Evolutionary conservation across 768 basidiomycete genomes (phyloP).

Genomic region (Mycena belliarum): DNA sequence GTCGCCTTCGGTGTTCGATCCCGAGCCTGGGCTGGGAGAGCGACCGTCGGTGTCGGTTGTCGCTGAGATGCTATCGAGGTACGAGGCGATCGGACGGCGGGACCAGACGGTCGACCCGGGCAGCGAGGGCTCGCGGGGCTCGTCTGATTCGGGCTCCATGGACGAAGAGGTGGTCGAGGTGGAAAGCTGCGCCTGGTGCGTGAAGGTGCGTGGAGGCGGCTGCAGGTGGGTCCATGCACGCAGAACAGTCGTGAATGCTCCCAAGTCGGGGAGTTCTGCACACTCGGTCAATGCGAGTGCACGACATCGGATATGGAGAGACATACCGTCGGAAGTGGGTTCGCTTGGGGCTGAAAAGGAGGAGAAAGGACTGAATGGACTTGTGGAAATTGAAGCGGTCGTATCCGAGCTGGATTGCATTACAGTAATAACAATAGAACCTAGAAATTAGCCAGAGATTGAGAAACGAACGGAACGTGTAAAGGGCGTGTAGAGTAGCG

Average conservation of each 20-base stretch:
- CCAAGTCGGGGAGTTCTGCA: constrained; percentile 58
- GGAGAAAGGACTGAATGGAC: constrained; percentile 38
- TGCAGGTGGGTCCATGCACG: constrained; percentile 46
- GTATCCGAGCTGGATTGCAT: constrained; percentile 27
- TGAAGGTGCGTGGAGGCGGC: constrained; percentile 31
- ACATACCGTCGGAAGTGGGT: constrained; percentile 39
- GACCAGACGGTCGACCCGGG: constrained; percentile 49
- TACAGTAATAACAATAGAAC: constrained; percentile 14
- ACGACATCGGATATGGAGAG: background rate
- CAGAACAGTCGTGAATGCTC: constrained; percentile 56
- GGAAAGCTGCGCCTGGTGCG: constrained; percentile 20
- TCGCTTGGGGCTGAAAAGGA: constrained; percentile 38
- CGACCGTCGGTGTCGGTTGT: constrained; percentile 19
- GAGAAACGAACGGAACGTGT: constrained; percentile 11
- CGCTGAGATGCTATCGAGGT: constrained; percentile 33
- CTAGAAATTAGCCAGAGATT: constrained; percentile 1
- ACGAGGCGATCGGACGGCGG: constrained; percentile 42
- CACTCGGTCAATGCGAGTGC: constrained; percentile 20
- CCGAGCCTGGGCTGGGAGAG: constrained; percentile 21
- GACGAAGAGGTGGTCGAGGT: constrained; percentile 10
- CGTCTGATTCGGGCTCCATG: constrained; percentile 25
- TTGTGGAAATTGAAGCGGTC: constrained; percentile 14
- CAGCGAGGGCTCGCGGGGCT: constrained; percentile 28
- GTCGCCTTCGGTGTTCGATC: constrained; percentile 25
- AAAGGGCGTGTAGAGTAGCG: background rate